Evolutionary conservation across 768 basidiomycete genomes (phyloP).

Genomic region (Rhodotorula diobovata): DNA sequence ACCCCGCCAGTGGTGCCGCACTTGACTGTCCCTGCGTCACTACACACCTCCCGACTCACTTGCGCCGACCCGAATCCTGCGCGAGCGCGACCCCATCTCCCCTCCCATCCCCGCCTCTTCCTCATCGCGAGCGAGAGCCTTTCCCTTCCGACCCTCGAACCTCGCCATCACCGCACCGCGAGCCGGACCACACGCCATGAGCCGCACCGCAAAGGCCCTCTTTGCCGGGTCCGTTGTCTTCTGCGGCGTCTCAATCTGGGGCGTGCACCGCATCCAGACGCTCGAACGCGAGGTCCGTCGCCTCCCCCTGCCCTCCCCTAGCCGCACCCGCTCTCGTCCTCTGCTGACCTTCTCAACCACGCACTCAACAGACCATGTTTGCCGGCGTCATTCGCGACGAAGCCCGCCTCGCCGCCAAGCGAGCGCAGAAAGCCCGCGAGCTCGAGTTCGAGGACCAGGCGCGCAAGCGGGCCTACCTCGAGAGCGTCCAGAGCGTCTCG

Average conservation of each 20-base stretch:
- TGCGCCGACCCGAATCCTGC: no score
- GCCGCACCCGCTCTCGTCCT: no score
- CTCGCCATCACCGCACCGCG: no score
- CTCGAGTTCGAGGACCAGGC: conserved; percentile 39
- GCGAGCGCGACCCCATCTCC: no score
- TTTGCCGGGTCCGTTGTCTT: conserved; percentile 22
- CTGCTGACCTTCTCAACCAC: background rate
- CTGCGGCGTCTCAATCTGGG: conserved; percentile 26
- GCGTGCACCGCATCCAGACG: conserved; percentile 36
- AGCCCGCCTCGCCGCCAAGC: conserved; percentile 23
- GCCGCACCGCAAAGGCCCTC: conserved; percentile 27
- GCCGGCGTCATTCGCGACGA: conserved; percentile 37
- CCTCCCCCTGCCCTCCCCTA: background rate
- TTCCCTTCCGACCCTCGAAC: no score
- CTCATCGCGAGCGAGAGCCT: no score
- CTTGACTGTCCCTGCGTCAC: no score
- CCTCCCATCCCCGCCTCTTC: no score
- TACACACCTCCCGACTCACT: no score
- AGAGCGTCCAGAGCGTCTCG: conserved; percentile 22
- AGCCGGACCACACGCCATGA: background rate
- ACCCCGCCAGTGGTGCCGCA: no score
- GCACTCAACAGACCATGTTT: conserved; percentile 26
- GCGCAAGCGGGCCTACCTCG: conserved; percentile 34
- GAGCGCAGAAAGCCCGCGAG: conserved; percentile 20
- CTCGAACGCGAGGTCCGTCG: conserved; percentile 32